Conservation (phyloP, 2,329 filamentous ascomycete species). For the Dothiorella sarmentorum region DNA sequence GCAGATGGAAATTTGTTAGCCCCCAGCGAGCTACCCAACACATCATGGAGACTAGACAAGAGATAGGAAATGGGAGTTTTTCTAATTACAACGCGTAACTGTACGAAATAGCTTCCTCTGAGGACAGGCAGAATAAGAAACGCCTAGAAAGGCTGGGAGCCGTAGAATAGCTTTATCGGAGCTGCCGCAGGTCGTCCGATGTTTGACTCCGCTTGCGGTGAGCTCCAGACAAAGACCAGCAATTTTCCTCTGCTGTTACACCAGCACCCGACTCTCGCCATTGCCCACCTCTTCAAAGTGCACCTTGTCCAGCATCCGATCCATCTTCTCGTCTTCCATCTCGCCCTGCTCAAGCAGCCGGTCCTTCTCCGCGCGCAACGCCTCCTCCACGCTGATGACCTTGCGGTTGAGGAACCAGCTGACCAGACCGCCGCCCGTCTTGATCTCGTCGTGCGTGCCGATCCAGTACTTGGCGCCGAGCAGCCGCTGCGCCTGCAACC, state of each 20-base stretch:
- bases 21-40: too few relatives aligned
- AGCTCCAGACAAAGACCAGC: background rate
- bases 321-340: constrained; percentile 25
- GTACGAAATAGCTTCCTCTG: too few relatives aligned
- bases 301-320: constrained; percentile 36
- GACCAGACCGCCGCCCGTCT: constrained; percentile 57
- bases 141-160: too few relatives aligned
- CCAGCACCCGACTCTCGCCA: constrained; percentile 53
- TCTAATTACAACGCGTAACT: too few relatives aligned
- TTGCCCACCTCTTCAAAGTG: constrained; percentile 54
- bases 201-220: too few relatives aligned
- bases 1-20: too few relatives aligned
- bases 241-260: background rate
- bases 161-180: too few relatives aligned
- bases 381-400: constrained; percentile 43
- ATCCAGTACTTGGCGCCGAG: constrained; percentile 61
- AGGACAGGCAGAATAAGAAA: too few relatives aligned
- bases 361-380: constrained; percentile 46
- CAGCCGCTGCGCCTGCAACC: constrained; percentile 52
- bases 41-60: too few relatives aligned
- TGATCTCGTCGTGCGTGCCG: constrained; percentile 63
- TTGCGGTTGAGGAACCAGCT: constrained; percentile 47
- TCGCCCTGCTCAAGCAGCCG: constrained; percentile 29
- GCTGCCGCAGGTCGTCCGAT: too few relatives aligned
- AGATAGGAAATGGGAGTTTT: too few relatives aligned